phyloP scores from a whole-genome alignment of 371 early-diverging fungal species.

The Mortierella sp. region DNA sequence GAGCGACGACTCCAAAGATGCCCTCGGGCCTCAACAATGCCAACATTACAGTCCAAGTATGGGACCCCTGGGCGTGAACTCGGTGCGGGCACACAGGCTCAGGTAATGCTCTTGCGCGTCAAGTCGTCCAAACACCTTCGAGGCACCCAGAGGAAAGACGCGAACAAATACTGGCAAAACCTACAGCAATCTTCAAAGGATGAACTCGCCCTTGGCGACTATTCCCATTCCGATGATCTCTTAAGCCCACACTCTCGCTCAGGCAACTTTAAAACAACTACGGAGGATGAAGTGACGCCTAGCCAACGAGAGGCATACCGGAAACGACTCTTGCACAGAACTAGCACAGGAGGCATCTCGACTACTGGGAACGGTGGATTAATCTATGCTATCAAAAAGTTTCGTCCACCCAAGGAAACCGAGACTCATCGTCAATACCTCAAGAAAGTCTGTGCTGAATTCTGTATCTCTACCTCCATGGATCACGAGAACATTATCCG shows the following conservation, averaged over 20 bases:
- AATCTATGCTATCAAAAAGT: conserved; percentile 83
- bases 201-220: background rate
- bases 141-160: background rate
- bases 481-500: conserved; percentile 76
- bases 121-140: conserved; percentile 28
- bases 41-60: conserved; percentile 50
- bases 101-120: conserved; percentile 48
- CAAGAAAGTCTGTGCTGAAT: conserved; percentile 74
- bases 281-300: conserved; percentile 36
- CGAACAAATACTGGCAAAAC: background rate
- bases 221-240: background rate
- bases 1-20: conserved; percentile 5
- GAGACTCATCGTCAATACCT: conserved; percentile 80
- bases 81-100: conserved; percentile 47
- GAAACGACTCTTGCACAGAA: conserved; percentile 23
- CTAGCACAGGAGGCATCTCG: conserved; percentile 18
- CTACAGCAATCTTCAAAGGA: background rate
- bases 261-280: conserved; percentile 34
- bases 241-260: conserved; percentile 20
- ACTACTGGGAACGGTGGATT: conserved; percentile 18
- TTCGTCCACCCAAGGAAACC: conserved; percentile 69
- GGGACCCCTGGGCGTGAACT: conserved; percentile 42
- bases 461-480: conserved; percentile 70
- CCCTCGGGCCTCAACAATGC: conserved; percentile 18
- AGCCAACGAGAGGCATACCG: conserved; percentile 49